Evolutionary conservation across 108 stramenopile genomes (phyloP), one percentile per base, ranked within the genome.

Genomic region (Cyclotella choctawhatcheeana): DNA sequence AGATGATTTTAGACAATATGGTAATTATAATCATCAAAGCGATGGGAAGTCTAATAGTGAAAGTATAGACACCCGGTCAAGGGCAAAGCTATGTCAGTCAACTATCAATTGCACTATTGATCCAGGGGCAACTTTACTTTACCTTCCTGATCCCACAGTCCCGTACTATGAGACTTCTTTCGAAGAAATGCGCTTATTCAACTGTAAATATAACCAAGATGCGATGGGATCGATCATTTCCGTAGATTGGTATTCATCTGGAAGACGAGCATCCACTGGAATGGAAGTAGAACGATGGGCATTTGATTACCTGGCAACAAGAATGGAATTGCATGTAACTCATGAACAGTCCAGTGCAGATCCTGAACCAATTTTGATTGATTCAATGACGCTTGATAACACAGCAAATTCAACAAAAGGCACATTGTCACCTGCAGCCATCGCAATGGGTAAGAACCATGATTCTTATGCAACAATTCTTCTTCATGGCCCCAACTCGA

Each of bases 271-370:
- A 27, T 70, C 74, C 56, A 69, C 67, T 18, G 76, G 68, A 30
- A 69, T 77, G 62, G 76, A 77, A 56, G 68, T 33, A n/a, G 76
- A 77, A 40, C 48, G 74, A 51, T 80, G 79, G 79, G 79, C 67
- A 18, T 75, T 80, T 63, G 68, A 80, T 44, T 70, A 55, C 62
- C 47, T 80, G 35, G 24, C 64, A 25, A 75, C 79, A 17, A 74
- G 74, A 29, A 69, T 54, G 13, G 79, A 75, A 67, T 73, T 78
- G 30, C 67, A 53, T 55, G 44, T 77, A n/a, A n/a, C n/a, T n/a
- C n/a, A n/a, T n/a, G n/a, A n/a, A n/a, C n/a, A n/a, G n/a, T n/a
- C n/a, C n/a, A n/a, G n/a, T 40, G 44, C 33, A 64, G 65, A 77
- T 45, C 59, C n/a, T n/a, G n/a, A 32, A 26, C 61, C 74, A 6